Evolutionary conservation across 2,329 filamentous ascomycete genomes (phyloP), one percentile per base, ranked within the genome.

Genomic region (Apiospora kogelbergensis): DNA sequence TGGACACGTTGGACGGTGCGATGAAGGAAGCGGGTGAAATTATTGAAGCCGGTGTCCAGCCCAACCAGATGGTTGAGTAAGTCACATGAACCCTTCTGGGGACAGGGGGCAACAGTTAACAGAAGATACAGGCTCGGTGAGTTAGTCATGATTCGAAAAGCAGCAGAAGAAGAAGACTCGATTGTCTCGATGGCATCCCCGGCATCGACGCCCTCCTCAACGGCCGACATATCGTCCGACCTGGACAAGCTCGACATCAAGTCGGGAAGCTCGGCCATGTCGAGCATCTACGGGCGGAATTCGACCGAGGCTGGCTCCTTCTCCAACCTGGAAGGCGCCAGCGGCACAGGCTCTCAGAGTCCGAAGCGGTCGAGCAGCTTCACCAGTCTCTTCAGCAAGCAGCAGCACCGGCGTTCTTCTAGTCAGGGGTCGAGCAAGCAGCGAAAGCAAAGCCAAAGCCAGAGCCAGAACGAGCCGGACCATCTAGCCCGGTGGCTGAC

Each of bases 11-110:
- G 0, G 90, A 93, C 37, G 93, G 92, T 0, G 94, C 91, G 63
- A 78, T 97, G 57, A 90, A 90, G 74, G 93, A 97, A 77, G 92
- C 95, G 0, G 95, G 95, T 0, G 95, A 98, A 82, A 84, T 98
- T 64, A 91, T 97, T 11, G 89, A 93, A 72, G 93, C 93, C 0
- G 90, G 89, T 0, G 83, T 98, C 37, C 84, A 85, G 26, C 90
- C 93, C 0, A 86, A 89, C 63, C 91, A 97, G 74, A 86, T 98
- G 3, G 93, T 97, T 0, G 95, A 98, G 87, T 89, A 77, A 80
- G 86, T 82, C 6, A 22, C 65, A 3, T 9, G 53, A 24, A 26
- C 6, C 6, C 40, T 42, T 2, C n/a, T n/a, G 13, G 13, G 40
- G 17, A 15, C 11, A 42, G 7, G 20, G 67, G 67, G n/a, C n/a